These are phyloP conservation scores for Brassica carinata DNA, from an alignment of 345 rosid genomes.

Conservation along the genomic window DNA sequence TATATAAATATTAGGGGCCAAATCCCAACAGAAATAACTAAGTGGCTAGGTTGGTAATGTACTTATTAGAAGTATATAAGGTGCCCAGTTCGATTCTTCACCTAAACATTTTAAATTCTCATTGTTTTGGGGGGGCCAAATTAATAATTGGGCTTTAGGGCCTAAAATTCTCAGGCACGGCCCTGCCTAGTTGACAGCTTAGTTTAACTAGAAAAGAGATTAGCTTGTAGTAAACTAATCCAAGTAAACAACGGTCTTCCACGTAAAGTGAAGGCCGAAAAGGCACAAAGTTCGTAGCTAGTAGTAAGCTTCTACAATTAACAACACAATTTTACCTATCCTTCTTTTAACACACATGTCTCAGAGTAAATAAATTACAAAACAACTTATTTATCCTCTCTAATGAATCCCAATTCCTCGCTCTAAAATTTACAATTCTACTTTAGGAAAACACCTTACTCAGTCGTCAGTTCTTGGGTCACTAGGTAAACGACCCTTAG, in stretches of 20 bases:
- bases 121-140: too few relatives aligned
- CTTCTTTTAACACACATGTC: too few relatives aligned
- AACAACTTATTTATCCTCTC: slow-evolving; percentile 8
- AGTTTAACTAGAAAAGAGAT: background rate
- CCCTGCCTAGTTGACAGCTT: background rate
- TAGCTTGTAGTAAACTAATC: background rate
- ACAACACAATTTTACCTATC: slow-evolving; percentile 20
- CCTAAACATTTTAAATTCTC: too few relatives aligned
- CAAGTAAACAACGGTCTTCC: background rate
- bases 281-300: too few relatives aligned
- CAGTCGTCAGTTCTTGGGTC: slow-evolving; percentile 9
- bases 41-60: too few relatives aligned
- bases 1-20: too few relatives aligned
- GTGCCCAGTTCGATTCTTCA: too few relatives aligned
- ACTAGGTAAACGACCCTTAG: background rate
- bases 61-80: too few relatives aligned
- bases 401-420: slow-evolving; percentile 4
- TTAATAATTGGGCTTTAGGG: too few relatives aligned
- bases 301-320: background rate
- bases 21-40: too few relatives aligned
- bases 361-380: background rate
- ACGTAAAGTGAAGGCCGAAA: too few relatives aligned
- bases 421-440: slow-evolving; percentile 29
- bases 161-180: too few relatives aligned
- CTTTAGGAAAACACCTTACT: background rate